Evolutionary conservation across 2,329 filamentous ascomycete species (phyloP).

Genomic region (Fusarium annulatum): DNA sequence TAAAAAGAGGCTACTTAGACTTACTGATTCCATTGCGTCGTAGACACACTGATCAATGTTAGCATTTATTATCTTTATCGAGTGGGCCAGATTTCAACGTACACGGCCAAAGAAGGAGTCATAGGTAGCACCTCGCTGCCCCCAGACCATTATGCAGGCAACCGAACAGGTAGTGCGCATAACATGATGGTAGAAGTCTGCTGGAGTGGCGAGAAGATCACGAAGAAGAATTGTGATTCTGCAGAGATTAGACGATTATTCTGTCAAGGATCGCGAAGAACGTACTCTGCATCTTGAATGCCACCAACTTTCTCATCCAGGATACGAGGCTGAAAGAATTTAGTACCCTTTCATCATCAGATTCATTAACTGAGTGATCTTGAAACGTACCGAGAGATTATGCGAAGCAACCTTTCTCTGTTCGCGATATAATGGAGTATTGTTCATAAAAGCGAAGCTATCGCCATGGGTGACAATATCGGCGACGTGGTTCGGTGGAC

Average conservation of each 20-base stretch:
- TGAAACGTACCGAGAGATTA: not conserved
- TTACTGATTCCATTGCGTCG: not conserved
- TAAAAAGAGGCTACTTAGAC: not conserved
- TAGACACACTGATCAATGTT: not conserved
- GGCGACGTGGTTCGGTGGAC: not conserved
- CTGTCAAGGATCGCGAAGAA: not conserved
- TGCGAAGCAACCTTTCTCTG: not conserved
- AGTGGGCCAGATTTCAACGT: not conserved
- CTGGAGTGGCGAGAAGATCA: not conserved
- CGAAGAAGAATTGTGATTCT: not conserved
- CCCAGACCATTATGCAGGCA: not conserved
- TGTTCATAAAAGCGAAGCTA: not conserved
- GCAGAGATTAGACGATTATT: not conserved
- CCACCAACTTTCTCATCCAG: not conserved
- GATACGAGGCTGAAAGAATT: not conserved
- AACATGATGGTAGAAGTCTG: not conserved
- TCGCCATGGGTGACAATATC: not conserved
- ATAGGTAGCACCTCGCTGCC: not conserved
- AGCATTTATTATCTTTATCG: not conserved
- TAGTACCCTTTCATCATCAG: fast-evolving
- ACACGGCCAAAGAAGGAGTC: not conserved
- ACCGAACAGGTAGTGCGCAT: not conserved
- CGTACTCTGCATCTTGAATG: not conserved
- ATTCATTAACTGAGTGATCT: fast-evolving
- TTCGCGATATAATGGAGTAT: not conserved